Conservation (phyloP, 2,329 filamentous ascomycete species). For the Cladosporium sp. region DNA sequence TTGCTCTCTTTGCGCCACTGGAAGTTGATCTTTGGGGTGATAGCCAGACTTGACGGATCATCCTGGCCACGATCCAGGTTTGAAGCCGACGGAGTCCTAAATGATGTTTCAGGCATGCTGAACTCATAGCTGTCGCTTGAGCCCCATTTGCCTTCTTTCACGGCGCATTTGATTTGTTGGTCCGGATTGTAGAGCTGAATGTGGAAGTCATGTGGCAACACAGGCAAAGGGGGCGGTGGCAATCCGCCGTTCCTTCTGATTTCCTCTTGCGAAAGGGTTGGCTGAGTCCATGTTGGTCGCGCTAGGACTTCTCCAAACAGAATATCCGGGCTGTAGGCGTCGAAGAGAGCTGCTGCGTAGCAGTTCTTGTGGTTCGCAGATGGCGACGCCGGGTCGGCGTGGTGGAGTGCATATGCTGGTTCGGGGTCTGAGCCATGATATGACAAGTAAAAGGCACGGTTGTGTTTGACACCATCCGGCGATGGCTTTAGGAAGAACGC, state of each 20-base stretch:
- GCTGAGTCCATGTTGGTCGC: constrained; percentile 79
- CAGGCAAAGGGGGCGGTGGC: constrained; percentile 62
- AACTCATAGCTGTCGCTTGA: constrained; percentile 83
- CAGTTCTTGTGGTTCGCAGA: constrained; percentile 68
- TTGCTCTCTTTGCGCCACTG: constrained; percentile 87
- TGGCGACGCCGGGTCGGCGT: constrained; percentile 61
- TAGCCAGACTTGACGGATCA: constrained; percentile 51
- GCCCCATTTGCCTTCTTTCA: constrained; percentile 73
- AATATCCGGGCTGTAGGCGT: constrained; percentile 74
- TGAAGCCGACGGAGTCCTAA: constrained; percentile 73
- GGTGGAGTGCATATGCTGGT: constrained; percentile 75
- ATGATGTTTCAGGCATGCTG: constrained; percentile 81
- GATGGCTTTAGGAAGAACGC: constrained; percentile 58
- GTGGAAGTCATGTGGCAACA: constrained; percentile 73
- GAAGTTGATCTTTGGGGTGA: constrained; percentile 72
- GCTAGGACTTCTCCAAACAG: constrained; percentile 84
- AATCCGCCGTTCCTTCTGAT: constrained; percentile 65
- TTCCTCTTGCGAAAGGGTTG: constrained; percentile 75
- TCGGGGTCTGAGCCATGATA: constrained; percentile 76
- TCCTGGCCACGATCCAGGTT: constrained; percentile 69
- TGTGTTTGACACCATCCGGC: constrained; percentile 46
- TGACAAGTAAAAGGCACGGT: constrained; percentile 53
- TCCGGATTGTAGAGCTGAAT: constrained; percentile 93
- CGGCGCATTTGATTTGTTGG: constrained; percentile 68
- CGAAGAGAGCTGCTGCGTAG: constrained; percentile 81